phyloP scores from a whole-genome alignment of 495 filamentous ascomycete species.

The Terfezia claveryi region DNA sequence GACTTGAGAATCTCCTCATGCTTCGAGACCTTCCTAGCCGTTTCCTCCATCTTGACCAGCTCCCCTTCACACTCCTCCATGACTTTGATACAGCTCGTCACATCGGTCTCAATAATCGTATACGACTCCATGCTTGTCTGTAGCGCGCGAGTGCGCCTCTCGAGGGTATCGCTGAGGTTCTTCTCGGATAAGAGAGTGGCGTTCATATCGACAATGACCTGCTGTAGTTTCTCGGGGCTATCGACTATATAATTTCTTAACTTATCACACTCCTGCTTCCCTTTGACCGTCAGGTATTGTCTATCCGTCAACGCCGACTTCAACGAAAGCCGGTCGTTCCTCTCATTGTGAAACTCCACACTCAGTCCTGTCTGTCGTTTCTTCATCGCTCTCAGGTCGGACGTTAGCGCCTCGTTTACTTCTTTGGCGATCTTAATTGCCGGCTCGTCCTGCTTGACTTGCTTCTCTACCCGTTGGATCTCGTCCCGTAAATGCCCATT shows the following conservation, averaged over 20 bases:
- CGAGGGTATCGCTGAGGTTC: constrained; percentile 61
- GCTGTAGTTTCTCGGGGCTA: constrained; percentile 59
- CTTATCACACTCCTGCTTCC: constrained; percentile 60
- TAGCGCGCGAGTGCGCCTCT: constrained; percentile 65
- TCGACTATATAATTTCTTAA: constrained; percentile 79
- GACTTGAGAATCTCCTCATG: constrained; percentile 76
- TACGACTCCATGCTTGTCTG: constrained; percentile 85
- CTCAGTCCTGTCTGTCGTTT: constrained; percentile 7
- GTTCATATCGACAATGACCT: constrained; percentile 57
- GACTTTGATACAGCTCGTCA: constrained; percentile 63
- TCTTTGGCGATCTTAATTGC: constrained; percentile 52
- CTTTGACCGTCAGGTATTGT: constrained; percentile 13
- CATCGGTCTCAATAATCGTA: constrained; percentile 56
- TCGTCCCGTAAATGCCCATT: constrained; percentile 70
- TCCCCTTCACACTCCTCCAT: constrained; percentile 71
- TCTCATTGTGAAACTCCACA: constrained; percentile 7
- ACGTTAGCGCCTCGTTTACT: constrained; percentile 49
- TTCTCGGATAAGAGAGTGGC: constrained; percentile 56
- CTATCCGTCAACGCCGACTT: constrained; percentile 26
- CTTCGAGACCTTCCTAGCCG: constrained; percentile 48
- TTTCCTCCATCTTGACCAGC: constrained; percentile 74
- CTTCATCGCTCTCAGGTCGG: constrained; percentile 25
- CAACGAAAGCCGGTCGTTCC: constrained; percentile 54
- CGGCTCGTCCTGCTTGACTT: constrained; percentile 56
- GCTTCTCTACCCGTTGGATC: constrained; percentile 50